These are phyloP conservation scores for Paxillus ammoniavirescens DNA, from an alignment of 768 basidiomycete genomes.

Conservation along the genomic window DNA sequence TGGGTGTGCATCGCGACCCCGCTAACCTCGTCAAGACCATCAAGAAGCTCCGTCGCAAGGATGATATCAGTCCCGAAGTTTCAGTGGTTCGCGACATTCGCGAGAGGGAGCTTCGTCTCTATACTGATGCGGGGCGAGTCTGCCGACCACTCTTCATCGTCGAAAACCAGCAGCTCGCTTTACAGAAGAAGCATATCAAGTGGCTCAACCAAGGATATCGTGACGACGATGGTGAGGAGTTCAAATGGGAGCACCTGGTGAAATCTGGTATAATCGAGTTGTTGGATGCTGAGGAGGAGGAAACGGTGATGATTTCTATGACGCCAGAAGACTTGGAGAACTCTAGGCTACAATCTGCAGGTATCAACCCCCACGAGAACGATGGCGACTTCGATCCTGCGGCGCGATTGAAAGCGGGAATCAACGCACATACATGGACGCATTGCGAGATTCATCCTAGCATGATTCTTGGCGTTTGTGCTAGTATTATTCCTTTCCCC, in stretches of 20 bases:
- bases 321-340: conserved; percentile 93
- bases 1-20: conserved; percentile 96
- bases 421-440: conserved; percentile 90
- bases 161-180: conserved; percentile 78
- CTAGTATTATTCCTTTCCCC: conserved; percentile 99
- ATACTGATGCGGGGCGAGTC: conserved; percentile 95
- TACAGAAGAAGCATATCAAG: conserved; percentile 83
- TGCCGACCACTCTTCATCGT: conserved; percentile 98
- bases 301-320: conserved; percentile 99
- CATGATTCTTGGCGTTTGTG: conserved; percentile 98
- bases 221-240: conserved; percentile 58
- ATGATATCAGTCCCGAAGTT: conserved; percentile 94
- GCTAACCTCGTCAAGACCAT: conserved; percentile 90
- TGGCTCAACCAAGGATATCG: conserved; percentile 60
- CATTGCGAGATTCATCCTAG: conserved; percentile 99
- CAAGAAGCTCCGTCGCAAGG: conserved; percentile 87
- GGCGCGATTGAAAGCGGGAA: conserved; percentile 81
- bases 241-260: conserved; percentile 83
- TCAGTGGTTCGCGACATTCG: conserved; percentile 97
- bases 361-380: conserved; percentile 55
- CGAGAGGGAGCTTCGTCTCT: conserved; percentile 90
- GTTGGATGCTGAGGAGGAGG: conserved; percentile 97
- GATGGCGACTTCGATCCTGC: conserved; percentile 82
- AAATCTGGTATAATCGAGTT: conserved; percentile 90
- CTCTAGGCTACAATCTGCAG: conserved; percentile 64